Conservation (phyloP, 2,329 filamentous ascomycete genomes). For the Aspergillus novofumigatus region DNA sequence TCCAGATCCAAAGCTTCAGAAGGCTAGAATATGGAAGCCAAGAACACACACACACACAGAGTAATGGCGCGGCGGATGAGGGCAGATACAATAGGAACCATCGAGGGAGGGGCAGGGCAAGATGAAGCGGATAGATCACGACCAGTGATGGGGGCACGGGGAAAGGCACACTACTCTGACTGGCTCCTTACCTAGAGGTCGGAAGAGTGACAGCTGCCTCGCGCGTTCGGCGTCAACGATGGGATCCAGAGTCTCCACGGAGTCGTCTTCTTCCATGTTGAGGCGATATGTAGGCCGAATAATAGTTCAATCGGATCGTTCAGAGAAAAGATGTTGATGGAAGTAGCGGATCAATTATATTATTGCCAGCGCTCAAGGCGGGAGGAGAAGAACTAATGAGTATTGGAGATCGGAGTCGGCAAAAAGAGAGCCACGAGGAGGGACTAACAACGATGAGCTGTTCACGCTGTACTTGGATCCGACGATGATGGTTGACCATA, state of each 20-base stretch:
- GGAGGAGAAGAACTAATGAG: conserved; percentile 8
- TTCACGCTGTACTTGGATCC: background rate
- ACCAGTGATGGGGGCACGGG: conserved; percentile 34
- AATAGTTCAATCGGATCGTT: conserved; percentile 8
- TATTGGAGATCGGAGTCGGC: background rate
- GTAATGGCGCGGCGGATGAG: conserved; percentile 2
- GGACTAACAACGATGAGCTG: background rate
- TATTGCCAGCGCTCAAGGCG: conserved; percentile 21
- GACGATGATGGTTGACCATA: background rate
- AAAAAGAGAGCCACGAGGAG: background rate
- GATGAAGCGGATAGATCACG: conserved; percentile 10
- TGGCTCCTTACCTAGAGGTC: conserved; percentile 43
- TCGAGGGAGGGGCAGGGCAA: background rate
- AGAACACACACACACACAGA: conserved; percentile 2
- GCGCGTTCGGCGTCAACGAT: conserved; percentile 37
- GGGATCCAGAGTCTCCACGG: conserved; percentile 21
- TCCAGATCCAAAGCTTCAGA: background rate
- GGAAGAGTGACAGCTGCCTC: conserved; percentile 41
- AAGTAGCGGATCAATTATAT: background rate
- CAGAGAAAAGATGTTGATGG: conserved; percentile 6
- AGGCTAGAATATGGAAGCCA: background rate
- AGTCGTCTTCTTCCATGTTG: conserved; percentile 2
- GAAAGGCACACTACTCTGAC: conserved; percentile 23
- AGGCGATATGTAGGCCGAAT: background rate
- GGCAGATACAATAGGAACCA: background rate